Evolutionary conservation across 306 rosid genomes (phyloP), one percentile per base, ranked within the genome.

Genomic region (Rubus parviflorus): DNA sequence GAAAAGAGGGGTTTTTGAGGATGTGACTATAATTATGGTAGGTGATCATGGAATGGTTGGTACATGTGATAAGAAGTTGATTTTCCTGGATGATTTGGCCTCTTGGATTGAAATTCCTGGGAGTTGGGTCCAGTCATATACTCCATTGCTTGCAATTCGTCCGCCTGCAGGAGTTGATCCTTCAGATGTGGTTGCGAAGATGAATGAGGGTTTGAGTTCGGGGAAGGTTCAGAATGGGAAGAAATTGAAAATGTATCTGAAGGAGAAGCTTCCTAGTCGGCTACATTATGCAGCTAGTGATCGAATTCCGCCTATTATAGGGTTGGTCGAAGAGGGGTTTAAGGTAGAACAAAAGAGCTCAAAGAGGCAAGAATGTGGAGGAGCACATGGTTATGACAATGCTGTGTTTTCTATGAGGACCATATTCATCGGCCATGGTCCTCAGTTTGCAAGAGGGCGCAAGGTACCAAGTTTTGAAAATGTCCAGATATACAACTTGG

Each of bases 11-110:
- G 72, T 92, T 43, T 95, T 92, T 75, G 96, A 96, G 65, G 99
- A 96, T 88, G 99, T 96, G 65, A 78, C 22, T 66, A 53, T 96
- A 41, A 91, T 96, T 68, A 79, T 96, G 89, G 89, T 96, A 6
- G 99, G 99, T 62, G 99, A 96, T 85, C 99, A 96, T 88, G 99
- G 99, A 46, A 96, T 96, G 99, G 99, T 96, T 82, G 97, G 98
- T 67, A 92, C 98, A 0, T 96, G 99, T 62, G 99, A 96, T 80
- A 88, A 91, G 49, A 96, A 96, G 80, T 77, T 96, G 67, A 83
- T 92, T 42, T 89, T 86, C 61, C 74, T 96, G 6, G 92, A 91
- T 70, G 98, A 92, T 80, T 78, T 96, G 84, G 82, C 77, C 56
- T 82, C 97, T 54, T 96, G 96, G 98, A 80, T 92, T 80, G 88